These are phyloP conservation scores for Mucor sp. DNA, from an alignment of 371 early-diverging fungal species.

Conservation along the genomic window DNA sequence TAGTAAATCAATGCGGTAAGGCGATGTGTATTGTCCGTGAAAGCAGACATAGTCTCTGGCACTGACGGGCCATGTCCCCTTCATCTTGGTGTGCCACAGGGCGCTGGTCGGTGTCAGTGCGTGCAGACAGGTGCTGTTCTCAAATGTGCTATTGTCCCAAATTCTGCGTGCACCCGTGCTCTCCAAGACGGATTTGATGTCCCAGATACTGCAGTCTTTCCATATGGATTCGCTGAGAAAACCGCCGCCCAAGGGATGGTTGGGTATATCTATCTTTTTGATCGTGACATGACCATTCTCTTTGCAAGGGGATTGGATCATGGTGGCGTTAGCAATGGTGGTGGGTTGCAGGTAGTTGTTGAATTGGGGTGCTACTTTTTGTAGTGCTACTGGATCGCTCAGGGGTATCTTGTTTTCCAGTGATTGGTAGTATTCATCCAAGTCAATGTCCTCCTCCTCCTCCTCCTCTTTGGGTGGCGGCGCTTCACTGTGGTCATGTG, in stretches of 20 bases:
- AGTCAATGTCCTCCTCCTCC: neutral
- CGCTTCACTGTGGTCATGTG: neutral
- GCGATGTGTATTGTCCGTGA: constrained; percentile 45
- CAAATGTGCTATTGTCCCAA: constrained; percentile 59
- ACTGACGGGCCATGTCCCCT: constrained; percentile 59
- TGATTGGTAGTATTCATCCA: neutral
- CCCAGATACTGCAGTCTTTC: constrained; percentile 60
- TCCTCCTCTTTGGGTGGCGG: neutral
- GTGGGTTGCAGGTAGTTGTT: constrained; percentile 14
- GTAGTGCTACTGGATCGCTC: constrained; percentile 31
- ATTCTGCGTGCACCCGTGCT: constrained; percentile 40
- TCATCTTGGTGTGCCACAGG: constrained; percentile 50
- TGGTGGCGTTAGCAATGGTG: neutral
- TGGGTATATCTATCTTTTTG: constrained; percentile 45
- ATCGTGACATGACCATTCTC: constrained; percentile 39
- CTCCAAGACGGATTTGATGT: constrained; percentile 55
- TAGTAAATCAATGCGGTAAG: constrained; percentile 46
- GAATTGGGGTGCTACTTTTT: constrained; percentile 28
- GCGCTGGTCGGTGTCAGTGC: constrained; percentile 53
- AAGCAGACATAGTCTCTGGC: constrained; percentile 57
- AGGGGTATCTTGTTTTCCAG: constrained; percentile 23
- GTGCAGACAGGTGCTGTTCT: constrained; percentile 42
- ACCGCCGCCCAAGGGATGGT: constrained; percentile 54
- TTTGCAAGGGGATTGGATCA: constrained; percentile 25
- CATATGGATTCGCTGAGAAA: constrained; percentile 53